phyloP scores from a whole-genome alignment of 352 stramenopile genomes.

The Pythium rishiriense region DNA sequence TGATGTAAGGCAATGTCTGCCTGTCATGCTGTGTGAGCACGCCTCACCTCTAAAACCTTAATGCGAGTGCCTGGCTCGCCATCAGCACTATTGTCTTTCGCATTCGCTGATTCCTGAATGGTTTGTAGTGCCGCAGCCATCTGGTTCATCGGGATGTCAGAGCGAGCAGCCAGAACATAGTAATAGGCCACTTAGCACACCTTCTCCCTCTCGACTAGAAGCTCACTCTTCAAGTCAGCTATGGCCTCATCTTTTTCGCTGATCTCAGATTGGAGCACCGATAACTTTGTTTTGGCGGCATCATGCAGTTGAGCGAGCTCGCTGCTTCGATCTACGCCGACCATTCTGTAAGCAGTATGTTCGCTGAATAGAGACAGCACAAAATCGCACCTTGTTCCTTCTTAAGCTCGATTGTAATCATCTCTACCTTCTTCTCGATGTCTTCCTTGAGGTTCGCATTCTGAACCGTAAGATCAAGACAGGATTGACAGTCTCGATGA shows the following conservation, averaged over 20 bases:
- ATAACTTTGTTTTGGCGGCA: neutral
- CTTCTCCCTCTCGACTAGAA: conserved; percentile 28
- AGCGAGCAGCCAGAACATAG: no score
- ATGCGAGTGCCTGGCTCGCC: conserved; percentile 38
- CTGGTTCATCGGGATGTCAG: no score
- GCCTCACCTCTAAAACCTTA: conserved; percentile 65
- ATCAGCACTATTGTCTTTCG: conserved; percentile 21
- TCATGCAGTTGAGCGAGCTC: neutral
- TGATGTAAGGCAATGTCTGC: no score
- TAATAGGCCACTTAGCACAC: no score
- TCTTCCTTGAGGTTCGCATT: neutral
- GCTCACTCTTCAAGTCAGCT: conserved; percentile 34
- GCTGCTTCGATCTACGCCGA: neutral
- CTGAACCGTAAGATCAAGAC: neutral
- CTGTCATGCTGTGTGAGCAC: no score
- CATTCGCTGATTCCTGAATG: conserved; percentile 1
- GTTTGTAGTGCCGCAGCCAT: neutral
- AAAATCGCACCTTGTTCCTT: neutral
- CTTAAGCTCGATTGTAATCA: neutral
- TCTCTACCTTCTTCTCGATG: neutral
- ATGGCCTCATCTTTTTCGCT: conserved; percentile 40
- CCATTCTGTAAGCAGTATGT: neutral
- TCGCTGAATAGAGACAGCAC: neutral
- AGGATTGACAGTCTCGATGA: conserved; percentile 3
- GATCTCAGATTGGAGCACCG: neutral